These are phyloP conservation scores for Cordyceps militaris DNA, from an alignment of 2,329 filamentous ascomycete species.

Conservation along the genomic window DNA sequence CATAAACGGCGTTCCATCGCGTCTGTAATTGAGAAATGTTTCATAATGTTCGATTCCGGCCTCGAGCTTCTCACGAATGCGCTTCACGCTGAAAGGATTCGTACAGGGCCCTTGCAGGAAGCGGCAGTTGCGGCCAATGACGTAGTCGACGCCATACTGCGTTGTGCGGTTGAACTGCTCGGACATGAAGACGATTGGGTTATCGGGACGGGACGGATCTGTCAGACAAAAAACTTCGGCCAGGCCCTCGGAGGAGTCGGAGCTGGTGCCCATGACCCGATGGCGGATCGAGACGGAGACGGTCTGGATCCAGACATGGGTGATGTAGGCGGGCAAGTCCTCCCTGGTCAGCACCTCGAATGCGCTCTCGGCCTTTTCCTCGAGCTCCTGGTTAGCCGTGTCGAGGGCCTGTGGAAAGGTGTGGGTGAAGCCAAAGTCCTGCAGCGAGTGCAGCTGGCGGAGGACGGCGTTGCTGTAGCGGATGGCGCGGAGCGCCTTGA, in stretches of 20 bases:
- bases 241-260: slow-evolving; percentile 62
- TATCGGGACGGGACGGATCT: slow-evolving; percentile 63
- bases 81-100: slow-evolving; percentile 52
- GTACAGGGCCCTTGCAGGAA: slow-evolving; percentile 72
- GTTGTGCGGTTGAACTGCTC: slow-evolving; percentile 69
- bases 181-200: slow-evolving; percentile 69
- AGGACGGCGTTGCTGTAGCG: slow-evolving; percentile 56
- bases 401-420: slow-evolving; percentile 10
- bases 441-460: slow-evolving; percentile 11
- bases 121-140: slow-evolving; percentile 68
- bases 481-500: slow-evolving; percentile 65
- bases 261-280: slow-evolving; percentile 59
- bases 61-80: slow-evolving; percentile 54
- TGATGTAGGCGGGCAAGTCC: slow-evolving; percentile 65
- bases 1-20: slow-evolving; percentile 72
- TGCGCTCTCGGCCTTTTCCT: slow-evolving; percentile 54
- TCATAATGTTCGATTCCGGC: slow-evolving; percentile 65
- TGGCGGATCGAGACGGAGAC: slow-evolving; percentile 60
- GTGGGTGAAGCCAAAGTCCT: slow-evolving; percentile 15
- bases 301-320: slow-evolving; percentile 59
- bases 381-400: slow-evolving; percentile 51
- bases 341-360: slow-evolving; percentile 58
- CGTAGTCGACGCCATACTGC: slow-evolving; percentile 59
- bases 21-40: slow-evolving; percentile 68
- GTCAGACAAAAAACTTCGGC: slow-evolving; percentile 72